Conservation (phyloP, 202 grass and related monocot genomes). For the Musa balbisiana region DNA sequence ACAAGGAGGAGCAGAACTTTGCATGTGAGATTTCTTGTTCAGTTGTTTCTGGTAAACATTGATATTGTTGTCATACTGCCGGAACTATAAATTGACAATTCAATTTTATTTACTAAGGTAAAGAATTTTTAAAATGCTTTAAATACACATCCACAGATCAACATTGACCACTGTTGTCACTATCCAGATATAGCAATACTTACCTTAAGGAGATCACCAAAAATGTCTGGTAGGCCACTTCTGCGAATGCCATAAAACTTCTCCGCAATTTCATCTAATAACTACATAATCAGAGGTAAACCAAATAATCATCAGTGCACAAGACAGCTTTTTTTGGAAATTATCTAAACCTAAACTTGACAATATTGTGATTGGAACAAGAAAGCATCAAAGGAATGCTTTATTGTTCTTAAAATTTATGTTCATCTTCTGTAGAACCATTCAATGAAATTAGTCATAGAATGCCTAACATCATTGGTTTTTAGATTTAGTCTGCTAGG, state of each 20-base stretch:
- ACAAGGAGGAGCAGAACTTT: neutral
- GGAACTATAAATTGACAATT: neutral
- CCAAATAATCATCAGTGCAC: slow-evolving; percentile 16
- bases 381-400: no score
- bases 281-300: slow-evolving; percentile 38
- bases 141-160: neutral
- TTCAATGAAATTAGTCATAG: no score
- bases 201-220: slow-evolving; percentile 94
- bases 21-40: neutral
- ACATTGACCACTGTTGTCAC: neutral
- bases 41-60: neutral
- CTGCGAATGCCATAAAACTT: slow-evolving; percentile 74
- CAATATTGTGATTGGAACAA: no score
- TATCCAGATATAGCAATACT: neutral
- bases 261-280: slow-evolving; percentile 86
- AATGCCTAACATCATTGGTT: no score
- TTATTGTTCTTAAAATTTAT: no score
- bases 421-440: no score
- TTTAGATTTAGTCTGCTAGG: no score
- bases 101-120: no score
- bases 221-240: slow-evolving; percentile 77
- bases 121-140: no score
- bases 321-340: neutral
- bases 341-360: no score
- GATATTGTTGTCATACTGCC: neutral